These are phyloP conservation scores for Coniochaeta pulveracea DNA, from an alignment of 2,329 filamentous ascomycete genomes.

Conservation along the genomic window DNA sequence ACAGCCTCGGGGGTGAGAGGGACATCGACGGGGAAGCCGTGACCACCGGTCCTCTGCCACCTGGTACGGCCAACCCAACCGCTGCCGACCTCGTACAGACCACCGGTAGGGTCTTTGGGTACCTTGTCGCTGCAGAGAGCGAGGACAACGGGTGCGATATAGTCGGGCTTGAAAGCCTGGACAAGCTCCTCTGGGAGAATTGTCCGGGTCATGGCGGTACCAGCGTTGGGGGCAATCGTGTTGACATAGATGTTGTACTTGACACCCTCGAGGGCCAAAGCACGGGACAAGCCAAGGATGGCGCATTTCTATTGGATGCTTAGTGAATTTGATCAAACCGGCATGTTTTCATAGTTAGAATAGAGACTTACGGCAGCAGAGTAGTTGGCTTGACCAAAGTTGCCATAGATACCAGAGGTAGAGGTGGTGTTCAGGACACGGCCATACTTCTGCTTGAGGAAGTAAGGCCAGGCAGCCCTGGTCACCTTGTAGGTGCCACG, in stretches of 20 bases:
- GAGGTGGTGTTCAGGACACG: conserved; percentile 95
- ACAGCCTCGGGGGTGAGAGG: conserved; percentile 78
- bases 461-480: conserved; percentile 95
- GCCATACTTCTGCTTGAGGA: conserved; percentile 98
- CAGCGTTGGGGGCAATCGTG: conserved; percentile 94
- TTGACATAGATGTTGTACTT: conserved; percentile 99
- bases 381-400: conserved; percentile 98
- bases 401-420: conserved; percentile 95
- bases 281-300: conserved; percentile 90
- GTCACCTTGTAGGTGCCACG: conserved; percentile 93
- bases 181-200: conserved; percentile 96
- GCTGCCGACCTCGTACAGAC: conserved; percentile 87
- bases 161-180: conserved; percentile 98
- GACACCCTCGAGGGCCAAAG: conserved; percentile 80
- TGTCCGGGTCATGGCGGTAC: conserved; percentile 86
- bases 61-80: conserved; percentile 87
- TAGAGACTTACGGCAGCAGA: conserved; percentile 60
- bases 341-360: conserved; percentile 17
- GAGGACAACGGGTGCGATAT: conserved; percentile 87
- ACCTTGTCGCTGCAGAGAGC: conserved; percentile 78
- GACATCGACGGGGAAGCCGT: conserved; percentile 83
- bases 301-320: conserved; percentile 57
- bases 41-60: conserved; percentile 86
- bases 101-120: conserved; percentile 72
- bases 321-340: not conserved